phyloP scores from a whole-genome alignment of 441 rosid species.

The Theobroma grandiflorum region DNA sequence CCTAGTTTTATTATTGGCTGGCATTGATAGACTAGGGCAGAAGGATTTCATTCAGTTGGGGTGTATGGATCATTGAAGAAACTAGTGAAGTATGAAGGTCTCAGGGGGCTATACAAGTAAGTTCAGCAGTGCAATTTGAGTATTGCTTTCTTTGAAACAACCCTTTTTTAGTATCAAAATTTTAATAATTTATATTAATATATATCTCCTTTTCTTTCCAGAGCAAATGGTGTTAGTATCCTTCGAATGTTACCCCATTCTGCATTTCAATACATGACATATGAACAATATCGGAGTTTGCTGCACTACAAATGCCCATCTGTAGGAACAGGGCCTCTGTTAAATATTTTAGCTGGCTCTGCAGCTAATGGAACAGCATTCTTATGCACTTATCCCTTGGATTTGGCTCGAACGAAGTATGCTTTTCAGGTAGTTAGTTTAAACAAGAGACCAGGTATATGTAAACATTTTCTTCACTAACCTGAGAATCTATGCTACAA shows the following conservation, averaged over 20 bases:
- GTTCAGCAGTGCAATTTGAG: neutral
- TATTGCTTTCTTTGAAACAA: neutral
- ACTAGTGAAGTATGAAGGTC: conserved; percentile 21
- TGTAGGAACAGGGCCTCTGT: conserved; percentile 3
- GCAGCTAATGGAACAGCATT: conserved; percentile 23
- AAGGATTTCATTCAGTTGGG: conserved; percentile 28
- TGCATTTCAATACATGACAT: conserved; percentile 14
- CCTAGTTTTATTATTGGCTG: neutral
- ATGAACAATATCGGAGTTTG: conserved; percentile 11
- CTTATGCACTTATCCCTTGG: conserved; percentile 28
- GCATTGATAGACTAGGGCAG: conserved; percentile 25
- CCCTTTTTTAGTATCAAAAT: neutral
- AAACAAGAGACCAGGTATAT: neutral
- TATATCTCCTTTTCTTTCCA: neutral
- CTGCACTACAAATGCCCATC: neutral
- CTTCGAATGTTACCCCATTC: conserved; percentile 20
- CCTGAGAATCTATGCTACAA: neutral
- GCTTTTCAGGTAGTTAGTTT: conserved; percentile 20
- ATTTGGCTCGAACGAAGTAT: conserved; percentile 30
- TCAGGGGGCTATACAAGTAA: conserved; percentile 28
- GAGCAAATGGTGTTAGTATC: conserved; percentile 11
- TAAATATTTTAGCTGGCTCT: conserved; percentile 26
- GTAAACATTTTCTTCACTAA: neutral
- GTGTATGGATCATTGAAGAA: conserved; percentile 19
- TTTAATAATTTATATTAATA: neutral